These are phyloP conservation scores for Phaffia australis DNA, from an alignment of 768 basidiomycete genomes.

Conservation along the genomic window DNA sequence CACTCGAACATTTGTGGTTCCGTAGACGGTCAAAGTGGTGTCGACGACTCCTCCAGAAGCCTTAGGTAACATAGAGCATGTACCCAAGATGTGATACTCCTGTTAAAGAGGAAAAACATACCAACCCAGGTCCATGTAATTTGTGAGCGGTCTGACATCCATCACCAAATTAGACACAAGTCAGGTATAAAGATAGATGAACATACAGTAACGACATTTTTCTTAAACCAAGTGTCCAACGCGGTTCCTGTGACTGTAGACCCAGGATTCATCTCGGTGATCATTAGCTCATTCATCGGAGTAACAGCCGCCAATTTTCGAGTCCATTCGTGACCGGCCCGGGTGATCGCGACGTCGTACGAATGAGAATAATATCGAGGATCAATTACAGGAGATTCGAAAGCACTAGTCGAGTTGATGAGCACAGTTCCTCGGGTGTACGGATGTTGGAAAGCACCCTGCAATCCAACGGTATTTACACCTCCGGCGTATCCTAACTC, in stretches of 20 bases:
- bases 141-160: no score
- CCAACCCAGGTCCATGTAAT: no score
- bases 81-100: conserved; percentile 45
- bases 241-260: conserved; percentile 4
- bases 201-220: neutral
- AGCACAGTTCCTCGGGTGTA: conserved; percentile 40
- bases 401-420: conserved; percentile 45
- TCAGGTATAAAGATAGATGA: neutral
- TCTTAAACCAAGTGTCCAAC: conserved; percentile 9
- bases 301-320: conserved; percentile 16
- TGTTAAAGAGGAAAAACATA: neutral
- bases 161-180: no score
- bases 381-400: conserved; percentile 54
- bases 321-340: conserved; percentile 18
- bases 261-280: conserved; percentile 9
- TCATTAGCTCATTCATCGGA: conserved; percentile 20
- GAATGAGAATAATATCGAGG: conserved; percentile 48
- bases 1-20: conserved; percentile 51
- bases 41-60: conserved; percentile 51
- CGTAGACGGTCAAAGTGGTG: conserved; percentile 49
- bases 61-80: conserved; percentile 52
- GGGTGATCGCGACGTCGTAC: conserved; percentile 22
- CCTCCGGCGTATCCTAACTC: conserved; percentile 31
- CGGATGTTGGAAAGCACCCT: conserved; percentile 58
- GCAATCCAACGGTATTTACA: conserved; percentile 44